Base-by-base conservation (phyloP, 805 yeast genomes). In the Candida sonorensis region DNA sequence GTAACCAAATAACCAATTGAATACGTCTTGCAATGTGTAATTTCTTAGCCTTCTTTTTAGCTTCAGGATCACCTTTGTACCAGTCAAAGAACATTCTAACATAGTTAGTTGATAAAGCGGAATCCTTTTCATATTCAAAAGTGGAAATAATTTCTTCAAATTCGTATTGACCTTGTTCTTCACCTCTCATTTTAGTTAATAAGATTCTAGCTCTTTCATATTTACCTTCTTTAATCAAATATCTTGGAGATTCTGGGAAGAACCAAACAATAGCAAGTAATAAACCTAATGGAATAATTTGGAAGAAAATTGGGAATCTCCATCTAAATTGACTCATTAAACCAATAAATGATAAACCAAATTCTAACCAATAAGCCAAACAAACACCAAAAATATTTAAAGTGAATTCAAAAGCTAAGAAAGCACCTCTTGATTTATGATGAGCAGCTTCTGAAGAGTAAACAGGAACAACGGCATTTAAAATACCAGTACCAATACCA, bases 211-310 rank as follows among this genome's bases (percentile, higher is more conserved):
- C 78, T 37, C 69, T 54, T 4, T 62, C 69, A 27, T 51, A 37
- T 35, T 61, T 53, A 12, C 67, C 70, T 39, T 59, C 61, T 17
- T 62, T 51, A 31, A 49, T 33, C 17, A 64, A 43, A 64, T 67
- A 64, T 50, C 71, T 54, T 15, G 72, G 72, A 9, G 69, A 62
- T 43, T 66, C 71, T 2, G 72, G 71, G 40, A 49, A 49, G 34
- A 39, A 37, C 26, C 49, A 45, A 31, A 42, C 43, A 14, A 40
- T 38, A 10, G 40, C 37, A 10, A 49, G 32, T 27, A 45, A 37
- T 13, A 43, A 21, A 6, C 26, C 27, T 25, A 41, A 25, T n/a
- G 44, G 44, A 17, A 42, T 35, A 23, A 34, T 49, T 41, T 50
- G 64, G 46, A 48, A 59, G 17, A 56, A 61, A 33, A 48, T 53